Percentiles rank a stretch among this genome's conserved stretches.
Evolutionary conservation across 2,329 filamentous ascomycete genomes (phyloP).

Genomic region (Fusarium tuaranense): DNA sequence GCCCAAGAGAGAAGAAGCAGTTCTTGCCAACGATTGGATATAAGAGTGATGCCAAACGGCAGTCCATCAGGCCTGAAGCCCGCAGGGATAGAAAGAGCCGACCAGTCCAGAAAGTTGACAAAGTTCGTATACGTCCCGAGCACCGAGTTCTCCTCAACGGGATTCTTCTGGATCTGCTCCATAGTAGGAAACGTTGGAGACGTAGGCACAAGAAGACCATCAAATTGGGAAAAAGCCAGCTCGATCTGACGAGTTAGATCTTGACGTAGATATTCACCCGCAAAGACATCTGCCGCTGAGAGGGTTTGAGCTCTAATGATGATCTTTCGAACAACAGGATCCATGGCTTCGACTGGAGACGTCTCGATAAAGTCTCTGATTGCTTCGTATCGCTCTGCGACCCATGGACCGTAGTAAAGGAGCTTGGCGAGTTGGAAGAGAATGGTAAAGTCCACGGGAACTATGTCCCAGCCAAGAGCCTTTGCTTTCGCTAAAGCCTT

Average conservation of each 20-base stretch:
- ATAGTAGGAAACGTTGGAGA: slow-evolving; percentile 65
- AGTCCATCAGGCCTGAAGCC: slow-evolving; percentile 52
- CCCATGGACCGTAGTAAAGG: slow-evolving; percentile 68
- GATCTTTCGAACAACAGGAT: slow-evolving; percentile 51
- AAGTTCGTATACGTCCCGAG: slow-evolving; percentile 70
- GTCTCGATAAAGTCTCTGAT: slow-evolving; percentile 59
- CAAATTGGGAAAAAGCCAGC: slow-evolving; percentile 54
- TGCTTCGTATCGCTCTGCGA: slow-evolving; percentile 67
- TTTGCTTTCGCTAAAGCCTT: slow-evolving; percentile 52
- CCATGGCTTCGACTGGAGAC: slow-evolving; percentile 45
- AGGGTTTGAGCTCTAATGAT: slow-evolving; percentile 54
- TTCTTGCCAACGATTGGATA: slow-evolving; percentile 52
- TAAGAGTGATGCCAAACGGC: slow-evolving; percentile 54
- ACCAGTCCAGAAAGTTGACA: slow-evolving; percentile 70
- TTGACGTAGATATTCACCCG: slow-evolving; percentile 52
- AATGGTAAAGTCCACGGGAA: slow-evolving; percentile 58
- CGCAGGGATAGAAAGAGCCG: slow-evolving; percentile 65
- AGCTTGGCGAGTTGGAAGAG: slow-evolving; percentile 66
- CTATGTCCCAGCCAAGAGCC: slow-evolving; percentile 55
- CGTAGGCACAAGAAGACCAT: slow-evolving; percentile 67
- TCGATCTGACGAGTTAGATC: slow-evolving; percentile 57
- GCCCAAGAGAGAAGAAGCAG: slow-evolving; percentile 45
- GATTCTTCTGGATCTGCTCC: slow-evolving; percentile 62
- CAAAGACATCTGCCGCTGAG: slow-evolving; percentile 60
- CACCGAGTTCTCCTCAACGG: slow-evolving; percentile 64